phyloP scores from a whole-genome alignment of 176 grass and related monocot species.

The Aechmea fasciata region DNA sequence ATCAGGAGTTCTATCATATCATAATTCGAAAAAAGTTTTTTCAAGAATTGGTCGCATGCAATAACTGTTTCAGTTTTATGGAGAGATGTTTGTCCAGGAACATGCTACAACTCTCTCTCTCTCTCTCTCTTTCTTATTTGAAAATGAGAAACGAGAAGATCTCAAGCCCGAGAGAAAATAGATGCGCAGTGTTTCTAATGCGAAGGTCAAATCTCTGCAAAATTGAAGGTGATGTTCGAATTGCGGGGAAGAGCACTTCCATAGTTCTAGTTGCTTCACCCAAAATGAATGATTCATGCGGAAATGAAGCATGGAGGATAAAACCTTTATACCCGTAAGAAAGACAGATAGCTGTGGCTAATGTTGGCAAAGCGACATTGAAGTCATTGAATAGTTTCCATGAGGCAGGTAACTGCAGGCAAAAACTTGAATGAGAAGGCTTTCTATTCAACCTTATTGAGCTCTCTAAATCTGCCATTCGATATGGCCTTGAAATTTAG shows the following conservation, averaged over 20 bases:
- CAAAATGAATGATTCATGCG: not conserved
- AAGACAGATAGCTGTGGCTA: not conserved
- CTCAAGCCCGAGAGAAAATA: not conserved
- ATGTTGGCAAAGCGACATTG: not conserved
- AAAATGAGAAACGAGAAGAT: not conserved
- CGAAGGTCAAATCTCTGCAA: constrained; percentile 3
- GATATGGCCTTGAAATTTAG: too few relatives aligned
- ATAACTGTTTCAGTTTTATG: too few relatives aligned
- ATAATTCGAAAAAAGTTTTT: too few relatives aligned
- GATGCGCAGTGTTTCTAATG: not conserved
- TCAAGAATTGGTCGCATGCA: too few relatives aligned
- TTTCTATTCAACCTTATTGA: too few relatives aligned
- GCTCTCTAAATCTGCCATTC: too few relatives aligned
- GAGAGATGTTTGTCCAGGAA: too few relatives aligned
- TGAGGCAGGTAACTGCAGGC: constrained; percentile 20
- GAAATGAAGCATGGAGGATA: constrained; percentile 5
- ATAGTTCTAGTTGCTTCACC: not conserved
- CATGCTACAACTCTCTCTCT: not conserved
- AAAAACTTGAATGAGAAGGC: too few relatives aligned
- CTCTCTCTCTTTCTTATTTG: not conserved
- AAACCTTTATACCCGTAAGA: constrained; percentile 12
- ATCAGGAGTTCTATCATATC: too few relatives aligned
- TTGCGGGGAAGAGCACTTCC: not conserved
- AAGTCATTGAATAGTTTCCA: not conserved
- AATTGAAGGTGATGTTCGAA: constrained; percentile 6